Conservation (phyloP, 164 flowering plant species). For the Warburgia ugandensis region DNA sequence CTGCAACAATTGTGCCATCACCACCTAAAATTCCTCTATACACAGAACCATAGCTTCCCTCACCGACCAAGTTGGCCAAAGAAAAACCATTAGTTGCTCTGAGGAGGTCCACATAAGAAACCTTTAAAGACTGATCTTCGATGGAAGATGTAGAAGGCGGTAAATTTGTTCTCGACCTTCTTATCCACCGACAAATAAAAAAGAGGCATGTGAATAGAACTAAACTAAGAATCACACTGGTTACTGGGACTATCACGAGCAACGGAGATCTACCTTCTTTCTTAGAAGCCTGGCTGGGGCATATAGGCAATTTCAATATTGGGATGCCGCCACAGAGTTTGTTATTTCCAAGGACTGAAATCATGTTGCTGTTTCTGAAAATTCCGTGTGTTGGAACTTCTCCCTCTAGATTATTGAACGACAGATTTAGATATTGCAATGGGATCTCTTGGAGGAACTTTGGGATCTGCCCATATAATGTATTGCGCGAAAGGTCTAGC, state of each 20-base stretch:
- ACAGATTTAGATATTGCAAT: background rate
- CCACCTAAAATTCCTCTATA: slow-evolving; percentile 19
- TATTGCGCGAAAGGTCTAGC: slow-evolving; percentile 9
- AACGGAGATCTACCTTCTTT: background rate
- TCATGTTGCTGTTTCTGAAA: slow-evolving; percentile 14
- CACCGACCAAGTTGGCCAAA: slow-evolving; percentile 24
- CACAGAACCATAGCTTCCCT: slow-evolving; percentile 29
- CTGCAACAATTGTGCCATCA: slow-evolving; percentile 19
- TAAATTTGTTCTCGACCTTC: background rate
- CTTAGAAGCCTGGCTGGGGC: slow-evolving; percentile 1
- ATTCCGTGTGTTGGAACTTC: slow-evolving; percentile 6
- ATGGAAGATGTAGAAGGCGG: background rate
- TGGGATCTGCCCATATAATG: slow-evolving; percentile 9
- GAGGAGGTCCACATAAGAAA: slow-evolving; percentile 21
- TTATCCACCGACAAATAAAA: background rate
- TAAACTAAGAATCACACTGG: background rate
- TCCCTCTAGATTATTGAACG: slow-evolving; percentile 15
- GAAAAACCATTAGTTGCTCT: slow-evolving; percentile 30
- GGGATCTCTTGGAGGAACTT: background rate
- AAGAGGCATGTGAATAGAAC: background rate
- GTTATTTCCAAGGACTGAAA: slow-evolving; percentile 9
- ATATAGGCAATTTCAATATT: background rate
- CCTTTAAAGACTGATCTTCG: slow-evolving; percentile 1
- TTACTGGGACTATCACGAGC: background rate
- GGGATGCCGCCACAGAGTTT: slow-evolving; percentile 12